Conservation (phyloP, 2,329 filamentous ascomycete species). For the Sphaerostilbella broomeana region DNA sequence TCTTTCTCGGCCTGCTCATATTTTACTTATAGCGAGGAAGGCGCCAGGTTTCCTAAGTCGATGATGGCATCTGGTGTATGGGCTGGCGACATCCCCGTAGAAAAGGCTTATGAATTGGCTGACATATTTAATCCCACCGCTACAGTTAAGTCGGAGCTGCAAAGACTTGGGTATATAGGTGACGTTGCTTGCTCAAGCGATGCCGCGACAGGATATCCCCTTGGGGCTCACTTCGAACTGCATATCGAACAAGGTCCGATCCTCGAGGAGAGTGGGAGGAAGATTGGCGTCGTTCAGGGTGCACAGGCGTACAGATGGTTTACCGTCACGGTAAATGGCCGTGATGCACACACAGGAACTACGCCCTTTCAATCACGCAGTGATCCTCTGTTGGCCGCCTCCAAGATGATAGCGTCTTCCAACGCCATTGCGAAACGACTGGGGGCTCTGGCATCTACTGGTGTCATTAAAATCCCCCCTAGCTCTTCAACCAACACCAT, state of each 20-base stretch:
- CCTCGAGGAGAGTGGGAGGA: slow-evolving; percentile 42
- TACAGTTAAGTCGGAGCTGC: slow-evolving; percentile 43
- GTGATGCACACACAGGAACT: slow-evolving; percentile 26
- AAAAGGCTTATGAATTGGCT: slow-evolving; percentile 57
- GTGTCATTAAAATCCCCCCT: slow-evolving; percentile 34
- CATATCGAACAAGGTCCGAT: slow-evolving; percentile 70
- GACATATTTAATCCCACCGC: slow-evolving; percentile 34
- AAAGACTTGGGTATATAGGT: slow-evolving; percentile 54
- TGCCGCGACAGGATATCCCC: slow-evolving; percentile 35
- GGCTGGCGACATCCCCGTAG: slow-evolving; percentile 59
- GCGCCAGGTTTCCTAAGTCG: slow-evolving; percentile 68
- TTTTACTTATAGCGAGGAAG: slow-evolving; percentile 57
- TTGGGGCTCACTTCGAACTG: slow-evolving; percentile 74
- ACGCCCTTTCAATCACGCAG: slow-evolving; percentile 27
- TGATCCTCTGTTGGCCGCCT: slow-evolving; percentile 29
- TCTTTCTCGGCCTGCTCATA: not conserved
- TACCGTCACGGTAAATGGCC: slow-evolving; percentile 23
- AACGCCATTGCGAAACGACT: slow-evolving; percentile 22
- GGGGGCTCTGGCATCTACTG: slow-evolving; percentile 25
- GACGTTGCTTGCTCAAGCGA: slow-evolving; percentile 15
- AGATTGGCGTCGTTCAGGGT: slow-evolving; percentile 28
- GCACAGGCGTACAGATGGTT: slow-evolving; percentile 29
- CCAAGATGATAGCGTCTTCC: slow-evolving; percentile 28
- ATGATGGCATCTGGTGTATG: slow-evolving; percentile 76
- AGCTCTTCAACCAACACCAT: slow-evolving; percentile 67